phyloP scores from a whole-genome alignment of 139 green algal genomes.

The Mesostigma viride region DNA sequence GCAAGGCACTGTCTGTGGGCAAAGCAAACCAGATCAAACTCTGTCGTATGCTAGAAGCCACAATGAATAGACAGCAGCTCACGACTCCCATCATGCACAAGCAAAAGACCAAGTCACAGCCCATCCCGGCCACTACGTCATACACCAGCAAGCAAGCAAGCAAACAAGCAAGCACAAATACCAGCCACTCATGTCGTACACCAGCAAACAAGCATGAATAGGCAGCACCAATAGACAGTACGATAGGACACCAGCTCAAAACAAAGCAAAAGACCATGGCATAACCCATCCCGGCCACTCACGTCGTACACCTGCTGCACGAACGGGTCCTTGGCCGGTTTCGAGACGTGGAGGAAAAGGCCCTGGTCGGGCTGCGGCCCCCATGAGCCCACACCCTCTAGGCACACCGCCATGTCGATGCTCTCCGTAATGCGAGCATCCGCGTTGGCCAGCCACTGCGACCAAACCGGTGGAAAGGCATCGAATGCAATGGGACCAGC shows the following conservation, averaged over 20 bases:
- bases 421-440: constrained; percentile 30
- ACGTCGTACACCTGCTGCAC: constrained; percentile 29
- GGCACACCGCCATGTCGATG: constrained; percentile 36
- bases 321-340: constrained; percentile 30
- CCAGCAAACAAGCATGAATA: not conserved
- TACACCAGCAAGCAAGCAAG: too few relatives aligned
- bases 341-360: constrained; percentile 35
- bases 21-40: too few relatives aligned
- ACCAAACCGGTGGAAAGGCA: too few relatives aligned
- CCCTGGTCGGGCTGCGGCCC: constrained; percentile 2
- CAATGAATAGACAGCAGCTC: too few relatives aligned
- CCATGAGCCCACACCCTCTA: constrained; percentile 20
- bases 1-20: too few relatives aligned
- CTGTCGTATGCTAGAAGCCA: too few relatives aligned
- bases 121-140: too few relatives aligned
- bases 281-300: not conserved
- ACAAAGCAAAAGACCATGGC: not conserved
- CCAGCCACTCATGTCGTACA: not conserved
- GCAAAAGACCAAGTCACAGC: too few relatives aligned
- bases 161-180: constrained; percentile 11
- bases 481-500: too few relatives aligned
- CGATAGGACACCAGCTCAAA: not conserved
- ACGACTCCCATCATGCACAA: too few relatives aligned
- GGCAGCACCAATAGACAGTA: not conserved
- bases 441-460: constrained; percentile 28